These are phyloP conservation scores for Aegilops speltoides DNA, from an alignment of 176 grass and related monocot genomes.

Conservation along the genomic window DNA sequence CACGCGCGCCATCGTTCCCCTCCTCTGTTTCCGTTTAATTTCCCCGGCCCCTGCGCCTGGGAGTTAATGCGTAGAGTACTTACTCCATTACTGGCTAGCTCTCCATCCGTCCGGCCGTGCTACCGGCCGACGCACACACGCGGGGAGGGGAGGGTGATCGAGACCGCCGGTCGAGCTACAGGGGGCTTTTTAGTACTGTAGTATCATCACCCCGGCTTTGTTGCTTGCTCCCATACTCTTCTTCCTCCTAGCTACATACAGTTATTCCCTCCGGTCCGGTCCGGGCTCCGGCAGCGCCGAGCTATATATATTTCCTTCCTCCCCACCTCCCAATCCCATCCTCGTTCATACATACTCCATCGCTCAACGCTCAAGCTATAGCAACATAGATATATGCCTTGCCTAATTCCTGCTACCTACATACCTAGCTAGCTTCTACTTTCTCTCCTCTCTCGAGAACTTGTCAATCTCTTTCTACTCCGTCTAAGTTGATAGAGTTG, in stretches of 20 bases:
- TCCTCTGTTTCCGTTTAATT: background rate
- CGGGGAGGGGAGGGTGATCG: background rate
- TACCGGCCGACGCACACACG: background rate
- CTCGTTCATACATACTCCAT: background rate
- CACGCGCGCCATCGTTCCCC: slow-evolving; percentile 11
- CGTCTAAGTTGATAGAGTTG: background rate
- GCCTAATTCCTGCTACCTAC: background rate
- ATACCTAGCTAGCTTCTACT: background rate
- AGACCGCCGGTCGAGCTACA: background rate
- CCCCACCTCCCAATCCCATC: background rate
- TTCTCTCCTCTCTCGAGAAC: too few species aligned
- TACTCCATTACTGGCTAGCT: background rate
- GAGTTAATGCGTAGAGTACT: background rate
- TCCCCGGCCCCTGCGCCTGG: background rate
- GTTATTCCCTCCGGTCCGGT: background rate
- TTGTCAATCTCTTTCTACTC: background rate
- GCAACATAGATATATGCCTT: background rate
- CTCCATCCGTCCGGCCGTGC: background rate
- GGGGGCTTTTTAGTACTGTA: too few species aligned
- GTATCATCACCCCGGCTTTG: background rate
- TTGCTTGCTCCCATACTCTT: slow-evolving; percentile 59
- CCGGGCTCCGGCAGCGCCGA: background rate
- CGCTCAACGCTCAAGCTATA: slow-evolving; percentile 7
- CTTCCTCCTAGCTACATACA: background rate
- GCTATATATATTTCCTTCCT: slow-evolving; percentile 33